phyloP scores from a whole-genome alignment of 2,329 filamentous ascomycete species.

The Phialophora tarda region DNA sequence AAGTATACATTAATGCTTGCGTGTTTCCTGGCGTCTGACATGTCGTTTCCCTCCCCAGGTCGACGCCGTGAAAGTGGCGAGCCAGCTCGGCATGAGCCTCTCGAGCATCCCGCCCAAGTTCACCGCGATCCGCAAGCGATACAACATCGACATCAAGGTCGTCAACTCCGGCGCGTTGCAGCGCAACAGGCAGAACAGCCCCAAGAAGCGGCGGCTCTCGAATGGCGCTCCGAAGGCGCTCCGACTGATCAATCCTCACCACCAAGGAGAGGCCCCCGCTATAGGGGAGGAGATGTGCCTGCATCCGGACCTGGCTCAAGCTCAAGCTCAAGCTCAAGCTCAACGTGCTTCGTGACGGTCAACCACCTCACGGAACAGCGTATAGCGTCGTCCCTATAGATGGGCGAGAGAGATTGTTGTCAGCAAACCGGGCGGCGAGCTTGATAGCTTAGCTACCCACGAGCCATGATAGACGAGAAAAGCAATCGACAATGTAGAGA shows the following conservation, averaged over 20 bases:
- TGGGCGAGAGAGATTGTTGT: too few relatives aligned
- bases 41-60: conserved; percentile 15
- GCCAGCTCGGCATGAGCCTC: conserved; percentile 32
- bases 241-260: not conserved
- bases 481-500: not conserved
- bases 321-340: not conserved
- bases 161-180: conserved; percentile 35
- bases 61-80: conserved; percentile 33
- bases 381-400: too few relatives aligned
- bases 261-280: not conserved
- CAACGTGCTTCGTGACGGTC: too few relatives aligned
- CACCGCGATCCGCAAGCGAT: conserved; percentile 31
- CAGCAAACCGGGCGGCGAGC: too few relatives aligned
- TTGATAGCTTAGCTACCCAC: too few relatives aligned
- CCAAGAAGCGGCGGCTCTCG: conserved; percentile 30
- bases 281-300: not conserved
- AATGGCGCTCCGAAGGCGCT: not conserved
- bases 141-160: conserved; percentile 36
- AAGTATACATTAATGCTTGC: too few relatives aligned
- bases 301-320: not conserved
- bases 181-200: conserved; percentile 31
- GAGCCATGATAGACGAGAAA: not conserved
- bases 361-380: too few relatives aligned
- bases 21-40: not conserved
- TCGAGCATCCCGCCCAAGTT: conserved; percentile 34